Evolutionary conservation across 768 basidiomycete species (phyloP).

Genomic region (Suillus discolor): DNA sequence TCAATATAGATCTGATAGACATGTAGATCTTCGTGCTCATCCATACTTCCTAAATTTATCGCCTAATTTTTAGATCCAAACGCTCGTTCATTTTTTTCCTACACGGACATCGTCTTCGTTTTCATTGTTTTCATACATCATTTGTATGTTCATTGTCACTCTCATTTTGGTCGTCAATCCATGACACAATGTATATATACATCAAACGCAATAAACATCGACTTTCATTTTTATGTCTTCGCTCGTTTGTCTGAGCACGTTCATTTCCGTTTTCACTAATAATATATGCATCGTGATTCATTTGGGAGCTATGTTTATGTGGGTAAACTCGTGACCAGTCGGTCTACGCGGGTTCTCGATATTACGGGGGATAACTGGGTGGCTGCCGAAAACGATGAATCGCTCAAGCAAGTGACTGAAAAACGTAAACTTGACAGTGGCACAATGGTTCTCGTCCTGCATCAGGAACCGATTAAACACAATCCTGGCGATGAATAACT

Average conservation of each 20-base stretch:
- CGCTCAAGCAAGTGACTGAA: too few relatives aligned
- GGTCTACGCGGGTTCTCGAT: neutral
- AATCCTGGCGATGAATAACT: too few relatives aligned
- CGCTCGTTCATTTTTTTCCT: neutral
- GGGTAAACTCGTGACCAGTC: neutral
- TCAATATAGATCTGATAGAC: neutral
- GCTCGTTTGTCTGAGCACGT: neutral
- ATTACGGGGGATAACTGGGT: too few relatives aligned
- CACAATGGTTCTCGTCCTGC: too few relatives aligned
- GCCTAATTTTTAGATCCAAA: neutral
- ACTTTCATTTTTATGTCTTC: neutral
- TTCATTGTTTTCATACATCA: neutral
- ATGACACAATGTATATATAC: neutral
- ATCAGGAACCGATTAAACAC: too few relatives aligned
- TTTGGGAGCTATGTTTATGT: neutral
- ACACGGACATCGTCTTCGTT: neutral
- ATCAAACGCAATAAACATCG: neutral
- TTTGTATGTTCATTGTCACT: neutral
- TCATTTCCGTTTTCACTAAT: neutral
- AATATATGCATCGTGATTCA: neutral
- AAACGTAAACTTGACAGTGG: too few relatives aligned
- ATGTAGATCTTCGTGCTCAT: neutral
- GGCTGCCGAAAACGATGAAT: neutral
- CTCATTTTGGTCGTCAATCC: neutral
- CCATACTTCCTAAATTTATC: neutral